Percentiles rank a stretch among this genome's conserved stretches.
phyloP scores from a whole-genome alignment of 2,329 filamentous ascomycete species.

The Phoma sp. region DNA sequence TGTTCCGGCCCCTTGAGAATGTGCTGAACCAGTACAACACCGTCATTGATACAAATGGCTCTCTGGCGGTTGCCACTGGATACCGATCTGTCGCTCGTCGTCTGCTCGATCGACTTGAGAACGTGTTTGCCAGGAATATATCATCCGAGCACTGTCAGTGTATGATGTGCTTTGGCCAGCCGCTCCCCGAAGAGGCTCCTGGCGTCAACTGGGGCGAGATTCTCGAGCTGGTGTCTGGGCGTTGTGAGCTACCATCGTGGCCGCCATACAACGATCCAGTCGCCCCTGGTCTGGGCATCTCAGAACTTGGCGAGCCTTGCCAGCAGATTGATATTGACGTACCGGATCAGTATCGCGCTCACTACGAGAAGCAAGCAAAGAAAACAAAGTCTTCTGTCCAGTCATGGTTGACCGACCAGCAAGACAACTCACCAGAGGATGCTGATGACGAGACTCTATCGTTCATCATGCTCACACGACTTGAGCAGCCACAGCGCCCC shows the following conservation, averaged over 20 bases:
- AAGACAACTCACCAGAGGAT: slow-evolving; percentile 80
- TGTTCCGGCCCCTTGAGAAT: slow-evolving; percentile 83
- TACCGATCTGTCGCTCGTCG: slow-evolving; percentile 93
- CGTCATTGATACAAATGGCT: slow-evolving; percentile 83
- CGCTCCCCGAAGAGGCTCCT: slow-evolving; percentile 52
- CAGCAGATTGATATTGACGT: slow-evolving; percentile 91
- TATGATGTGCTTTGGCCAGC: slow-evolving; percentile 73
- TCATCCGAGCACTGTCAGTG: slow-evolving; percentile 85
- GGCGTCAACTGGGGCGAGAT: slow-evolving; percentile 96
- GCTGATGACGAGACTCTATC: slow-evolving; percentile 93
- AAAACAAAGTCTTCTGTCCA: slow-evolving; percentile 93
- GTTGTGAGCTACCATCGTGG: slow-evolving; percentile 85
- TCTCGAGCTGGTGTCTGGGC: slow-evolving; percentile 87
- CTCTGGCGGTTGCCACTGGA: slow-evolving; percentile 91
- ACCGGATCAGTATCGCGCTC: slow-evolving; percentile 88
- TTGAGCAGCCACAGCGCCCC: slow-evolving; percentile 75
- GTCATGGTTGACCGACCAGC: slow-evolving; percentile 83
- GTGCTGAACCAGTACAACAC: slow-evolving; percentile 84
- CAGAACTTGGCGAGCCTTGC: slow-evolving; percentile 62
- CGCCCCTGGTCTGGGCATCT: slow-evolving; percentile 64
- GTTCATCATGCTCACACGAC: slow-evolving; percentile 90
- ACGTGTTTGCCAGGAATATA: slow-evolving; percentile 92
- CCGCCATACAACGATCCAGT: slow-evolving; percentile 72
- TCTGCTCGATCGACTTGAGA: slow-evolving; percentile 86
- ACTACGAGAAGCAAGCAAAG: slow-evolving; percentile 89